Evolutionary conservation across 202 grass and related monocot genomes (phyloP).

Genomic region (Digitaria exilis): DNA sequence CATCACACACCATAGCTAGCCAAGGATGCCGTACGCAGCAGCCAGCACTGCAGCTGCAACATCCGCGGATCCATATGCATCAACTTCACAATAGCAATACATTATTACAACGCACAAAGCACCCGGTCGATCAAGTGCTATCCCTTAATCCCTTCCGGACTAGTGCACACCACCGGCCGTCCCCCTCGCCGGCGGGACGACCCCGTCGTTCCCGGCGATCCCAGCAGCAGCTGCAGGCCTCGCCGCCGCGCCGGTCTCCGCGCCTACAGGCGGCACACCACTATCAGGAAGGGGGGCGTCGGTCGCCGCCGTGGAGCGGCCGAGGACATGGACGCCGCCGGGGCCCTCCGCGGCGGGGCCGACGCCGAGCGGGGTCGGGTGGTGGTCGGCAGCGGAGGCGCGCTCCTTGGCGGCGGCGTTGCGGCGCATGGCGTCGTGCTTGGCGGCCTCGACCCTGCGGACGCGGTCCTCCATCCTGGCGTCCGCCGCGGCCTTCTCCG

Average conservation of each 20-base stretch:
- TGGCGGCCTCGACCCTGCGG: constrained; percentile 52
- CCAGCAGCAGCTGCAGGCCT: background rate
- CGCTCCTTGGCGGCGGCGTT: constrained; percentile 55
- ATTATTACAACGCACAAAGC: too few relatives aligned
- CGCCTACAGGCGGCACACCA: background rate
- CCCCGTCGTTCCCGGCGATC: background rate
- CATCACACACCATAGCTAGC: too few relatives aligned
- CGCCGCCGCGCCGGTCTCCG: background rate
- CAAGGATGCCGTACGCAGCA: too few relatives aligned
- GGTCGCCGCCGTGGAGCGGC: background rate
- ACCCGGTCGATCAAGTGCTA: too few relatives aligned
- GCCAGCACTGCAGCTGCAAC: too few relatives aligned
- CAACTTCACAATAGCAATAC: too few relatives aligned
- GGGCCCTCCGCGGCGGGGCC: background rate
- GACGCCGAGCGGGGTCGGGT: constrained; percentile 23
- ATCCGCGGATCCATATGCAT: too few relatives aligned
- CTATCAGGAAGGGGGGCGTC: too few relatives aligned
- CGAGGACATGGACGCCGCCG: constrained; percentile 5
- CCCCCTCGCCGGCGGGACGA: background rate
- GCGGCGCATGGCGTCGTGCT: constrained; percentile 48
- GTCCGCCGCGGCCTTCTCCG: constrained; percentile 59
- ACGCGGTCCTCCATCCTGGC: constrained; percentile 57
- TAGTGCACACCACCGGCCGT: background rate
- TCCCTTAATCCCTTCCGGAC: background rate
- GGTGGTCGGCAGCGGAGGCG: background rate